These are phyloP conservation scores for Suillus spraguei DNA, from an alignment of 768 basidiomycete genomes.

Conservation along the genomic window DNA sequence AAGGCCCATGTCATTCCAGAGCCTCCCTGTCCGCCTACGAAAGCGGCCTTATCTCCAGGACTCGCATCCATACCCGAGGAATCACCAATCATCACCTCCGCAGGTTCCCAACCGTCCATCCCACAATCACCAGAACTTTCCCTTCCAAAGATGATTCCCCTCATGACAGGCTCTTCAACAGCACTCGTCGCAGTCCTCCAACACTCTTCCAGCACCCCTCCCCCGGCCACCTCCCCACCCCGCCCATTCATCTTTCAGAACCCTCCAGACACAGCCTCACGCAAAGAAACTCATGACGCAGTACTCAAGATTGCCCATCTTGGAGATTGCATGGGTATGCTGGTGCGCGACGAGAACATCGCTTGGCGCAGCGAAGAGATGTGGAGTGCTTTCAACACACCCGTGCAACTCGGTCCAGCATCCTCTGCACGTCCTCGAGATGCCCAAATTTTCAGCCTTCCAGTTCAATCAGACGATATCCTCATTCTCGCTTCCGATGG, in stretches of 20 bases:
- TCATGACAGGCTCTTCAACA: constrained; percentile 66
- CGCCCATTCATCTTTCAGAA: constrained; percentile 23
- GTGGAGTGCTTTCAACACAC: constrained; percentile 86
- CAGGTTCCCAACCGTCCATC: constrained; percentile 5
- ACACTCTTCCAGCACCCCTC: constrained; percentile 32
- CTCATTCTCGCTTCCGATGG: constrained; percentile 84
- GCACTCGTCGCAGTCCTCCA: constrained; percentile 68
- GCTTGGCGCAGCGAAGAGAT: constrained; percentile 90
- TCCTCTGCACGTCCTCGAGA: constrained; percentile 64
- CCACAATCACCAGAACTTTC: constrained; percentile 20
- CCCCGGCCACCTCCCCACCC: constrained; percentile 19
- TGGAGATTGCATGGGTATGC: constrained; percentile 87
- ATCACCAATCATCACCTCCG: constrained; percentile 11
- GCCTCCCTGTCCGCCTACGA: constrained; percentile 20
- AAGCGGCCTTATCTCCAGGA: constrained; percentile 14
- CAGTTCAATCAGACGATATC: constrained; percentile 71
- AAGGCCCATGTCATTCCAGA: constrained; percentile 55
- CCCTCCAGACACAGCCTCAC: constrained; percentile 19
- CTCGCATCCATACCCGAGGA: constrained; percentile 28
- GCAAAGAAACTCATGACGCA: constrained; percentile 48
- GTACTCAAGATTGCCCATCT: constrained; percentile 83
- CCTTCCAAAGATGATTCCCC: constrained; percentile 35
- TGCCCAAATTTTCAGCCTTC: constrained; percentile 69
- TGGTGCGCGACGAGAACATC: constrained; percentile 78
- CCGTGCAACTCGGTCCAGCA: constrained; percentile 63